Evolutionary conservation across 306 rosid species (phyloP).

Genomic region (Medicago ruthenica): DNA sequence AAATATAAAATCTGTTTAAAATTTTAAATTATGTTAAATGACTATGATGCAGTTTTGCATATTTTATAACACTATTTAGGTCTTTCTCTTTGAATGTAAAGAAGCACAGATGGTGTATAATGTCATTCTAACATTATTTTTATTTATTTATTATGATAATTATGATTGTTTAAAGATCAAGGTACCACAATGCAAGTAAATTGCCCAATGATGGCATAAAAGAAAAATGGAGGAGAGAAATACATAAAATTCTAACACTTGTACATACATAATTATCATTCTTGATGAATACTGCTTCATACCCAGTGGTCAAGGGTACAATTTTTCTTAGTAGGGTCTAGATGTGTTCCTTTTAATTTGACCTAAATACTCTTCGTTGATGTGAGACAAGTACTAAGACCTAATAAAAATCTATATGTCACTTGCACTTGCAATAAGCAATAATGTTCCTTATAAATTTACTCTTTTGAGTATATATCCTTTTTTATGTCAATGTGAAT

Average conservation of each 20-base stretch:
- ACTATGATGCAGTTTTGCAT: too few species aligned
- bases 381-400: background rate
- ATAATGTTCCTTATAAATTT: background rate
- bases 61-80: too few species aligned
- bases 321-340: slow-evolving; percentile 28
- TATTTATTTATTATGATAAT: too few species aligned
- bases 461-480: background rate
- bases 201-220: slow-evolving; percentile 32
- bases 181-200: slow-evolving; percentile 38
- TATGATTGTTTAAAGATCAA: slow-evolving; percentile 25
- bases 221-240: slow-evolving; percentile 1
- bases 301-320: slow-evolving; percentile 39
- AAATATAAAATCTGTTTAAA: too few species aligned
- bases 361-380: background rate
- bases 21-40: too few species aligned
- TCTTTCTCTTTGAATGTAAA: too few species aligned
- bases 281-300: slow-evolving; percentile 16
- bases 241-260: background rate
- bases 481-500: background rate
- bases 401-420: background rate
- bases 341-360: background rate
- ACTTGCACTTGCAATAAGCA: background rate
- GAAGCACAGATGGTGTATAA: too few species aligned
- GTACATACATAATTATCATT: slow-evolving; percentile 25
- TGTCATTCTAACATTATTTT: too few species aligned